Conservation (phyloP, 768 basidiomycete genomes). For the Cystofilobasidium bisporidii region DNA sequence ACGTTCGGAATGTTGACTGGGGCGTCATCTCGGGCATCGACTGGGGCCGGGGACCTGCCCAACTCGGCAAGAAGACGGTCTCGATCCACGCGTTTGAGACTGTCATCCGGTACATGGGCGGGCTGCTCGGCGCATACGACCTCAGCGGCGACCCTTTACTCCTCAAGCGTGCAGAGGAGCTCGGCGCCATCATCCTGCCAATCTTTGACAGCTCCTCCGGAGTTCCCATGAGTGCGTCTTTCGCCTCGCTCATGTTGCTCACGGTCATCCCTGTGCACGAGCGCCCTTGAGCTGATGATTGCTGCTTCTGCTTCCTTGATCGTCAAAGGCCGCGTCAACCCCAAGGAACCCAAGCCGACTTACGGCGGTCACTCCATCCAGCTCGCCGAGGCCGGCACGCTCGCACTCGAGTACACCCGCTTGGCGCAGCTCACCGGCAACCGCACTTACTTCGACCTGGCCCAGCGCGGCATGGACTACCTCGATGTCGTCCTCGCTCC, state of each 20-base stretch:
- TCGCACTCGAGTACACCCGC: conserved; percentile 42
- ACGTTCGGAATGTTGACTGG: conserved; percentile 36
- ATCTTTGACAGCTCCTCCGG: conserved; percentile 22
- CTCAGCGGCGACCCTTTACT: conserved; percentile 41
- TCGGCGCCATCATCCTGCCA: conserved; percentile 21
- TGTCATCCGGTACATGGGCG: conserved; percentile 34
- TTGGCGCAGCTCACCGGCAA: conserved; percentile 41
- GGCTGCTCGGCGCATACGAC: conserved; percentile 24
- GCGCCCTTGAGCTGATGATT: too few relatives aligned
- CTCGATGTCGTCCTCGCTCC: conserved; percentile 36
- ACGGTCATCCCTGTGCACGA: too few relatives aligned
- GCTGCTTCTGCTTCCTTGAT: too few relatives aligned
- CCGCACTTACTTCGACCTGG: conserved; percentile 39
- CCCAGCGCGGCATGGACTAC: conserved; percentile 41
- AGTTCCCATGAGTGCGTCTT: conserved; percentile 6
- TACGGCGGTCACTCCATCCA: conserved; percentile 25
- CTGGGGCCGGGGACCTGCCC: conserved; percentile 13
- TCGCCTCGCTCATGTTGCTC: background rate
- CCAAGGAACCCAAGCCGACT: conserved; percentile 2
- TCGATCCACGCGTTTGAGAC: conserved; percentile 42
- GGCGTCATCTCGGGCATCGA: conserved; percentile 30
- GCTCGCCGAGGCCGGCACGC: conserved; percentile 37
- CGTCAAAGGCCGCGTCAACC: conserved; percentile 5
- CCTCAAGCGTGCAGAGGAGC: conserved; percentile 39
- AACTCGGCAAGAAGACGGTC: conserved; percentile 2